A percentile compares a stretch with the other conserved stretches of the same genome.
Evolutionary conservation across 208 protist genomes (phyloP).

Genomic region (Trypanosoma rangeli): DNA sequence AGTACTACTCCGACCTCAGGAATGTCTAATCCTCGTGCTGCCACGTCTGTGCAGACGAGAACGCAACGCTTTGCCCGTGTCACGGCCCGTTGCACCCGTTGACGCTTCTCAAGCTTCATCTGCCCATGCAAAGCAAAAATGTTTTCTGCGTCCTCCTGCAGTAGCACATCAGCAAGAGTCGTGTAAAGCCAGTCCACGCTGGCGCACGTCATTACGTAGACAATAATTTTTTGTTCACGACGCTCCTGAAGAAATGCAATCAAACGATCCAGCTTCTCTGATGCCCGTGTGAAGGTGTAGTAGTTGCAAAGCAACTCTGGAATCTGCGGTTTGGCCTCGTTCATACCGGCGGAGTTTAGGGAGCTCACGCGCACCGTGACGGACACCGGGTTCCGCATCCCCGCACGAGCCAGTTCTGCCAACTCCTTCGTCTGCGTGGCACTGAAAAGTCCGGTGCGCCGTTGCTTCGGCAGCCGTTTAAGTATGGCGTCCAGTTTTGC

Average conservation of each 20-base stretch:
- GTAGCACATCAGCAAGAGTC: conserved; percentile 64
- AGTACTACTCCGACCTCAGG: conserved; percentile 95
- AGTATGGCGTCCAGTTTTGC: conserved; percentile 90
- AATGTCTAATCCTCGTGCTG: conserved; percentile 96
- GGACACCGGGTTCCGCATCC: conserved; percentile 90
- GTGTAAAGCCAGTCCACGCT: conserved; percentile 90
- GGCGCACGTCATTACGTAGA: conserved; percentile 94
- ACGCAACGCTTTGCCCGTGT: conserved; percentile 72
- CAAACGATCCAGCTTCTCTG: conserved; percentile 88
- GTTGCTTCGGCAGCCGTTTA: conserved; percentile 87
- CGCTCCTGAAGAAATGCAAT: conserved; percentile 66
- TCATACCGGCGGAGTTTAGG: conserved; percentile 38
- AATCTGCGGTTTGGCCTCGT: conserved; percentile 79
- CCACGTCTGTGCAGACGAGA: conserved; percentile 96
- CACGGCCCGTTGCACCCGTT: conserved; percentile 74
- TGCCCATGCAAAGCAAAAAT: conserved; percentile 92
- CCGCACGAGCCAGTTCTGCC: conserved; percentile 81
- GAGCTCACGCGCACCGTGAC: conserved; percentile 71
- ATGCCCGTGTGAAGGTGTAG: conserved; percentile 73
- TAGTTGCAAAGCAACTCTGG: conserved; percentile 88
- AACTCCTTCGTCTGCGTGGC: conserved; percentile 93
- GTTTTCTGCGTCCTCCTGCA: conserved; percentile 52
- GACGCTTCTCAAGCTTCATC: conserved; percentile 89
- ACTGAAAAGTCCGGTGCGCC: conserved; percentile 92
- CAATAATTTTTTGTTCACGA: conserved; percentile 80